These are phyloP conservation scores for Fulvia fulva DNA, from an alignment of 2,329 filamentous ascomycete species.

Conservation along the genomic window DNA sequence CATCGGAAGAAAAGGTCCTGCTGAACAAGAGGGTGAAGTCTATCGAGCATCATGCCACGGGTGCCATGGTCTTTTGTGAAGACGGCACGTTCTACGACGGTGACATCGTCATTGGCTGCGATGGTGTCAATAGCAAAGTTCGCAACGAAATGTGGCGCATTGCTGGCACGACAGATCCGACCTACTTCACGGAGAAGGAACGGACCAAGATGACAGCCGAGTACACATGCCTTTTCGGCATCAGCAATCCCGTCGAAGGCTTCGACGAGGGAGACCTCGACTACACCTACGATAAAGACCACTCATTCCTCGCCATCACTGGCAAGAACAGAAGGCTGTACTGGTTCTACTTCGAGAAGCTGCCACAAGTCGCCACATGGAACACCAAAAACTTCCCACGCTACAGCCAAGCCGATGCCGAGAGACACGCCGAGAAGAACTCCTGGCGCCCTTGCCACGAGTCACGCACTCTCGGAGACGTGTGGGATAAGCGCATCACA, in stretches of 20 bases:
- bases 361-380: conserved; percentile 27
- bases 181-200: conserved; percentile 17
- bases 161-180: conserved; percentile 11
- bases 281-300: conserved; percentile 23
- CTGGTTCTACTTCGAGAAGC: conserved; percentile 37
- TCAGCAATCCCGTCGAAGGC: conserved; percentile 30
- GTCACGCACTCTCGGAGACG: conserved; percentile 28
- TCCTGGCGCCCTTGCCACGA: conserved; percentile 22
- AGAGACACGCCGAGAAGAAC: conserved; percentile 26
- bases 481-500: conserved; percentile 30
- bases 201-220: conserved; percentile 18
- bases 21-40: conserved; percentile 11
- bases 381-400: conserved; percentile 32
- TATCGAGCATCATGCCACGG: conserved; percentile 7
- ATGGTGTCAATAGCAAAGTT: conserved; percentile 27
- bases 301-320: conserved; percentile 29
- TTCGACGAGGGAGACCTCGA: conserved; percentile 19
- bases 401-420: conserved; percentile 35
- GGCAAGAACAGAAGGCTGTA: conserved; percentile 33
- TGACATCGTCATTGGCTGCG: conserved; percentile 28
- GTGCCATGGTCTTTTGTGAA: conserved; percentile 13
- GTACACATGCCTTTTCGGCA: conserved; percentile 40
- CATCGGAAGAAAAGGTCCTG: conserved; percentile 15
- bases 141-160: conserved; percentile 27
- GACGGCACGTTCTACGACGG: conserved; percentile 13